Evolutionary conservation across 2,329 filamentous ascomycete genomes (phyloP).

Genomic region (Neonectria faginata): DNA sequence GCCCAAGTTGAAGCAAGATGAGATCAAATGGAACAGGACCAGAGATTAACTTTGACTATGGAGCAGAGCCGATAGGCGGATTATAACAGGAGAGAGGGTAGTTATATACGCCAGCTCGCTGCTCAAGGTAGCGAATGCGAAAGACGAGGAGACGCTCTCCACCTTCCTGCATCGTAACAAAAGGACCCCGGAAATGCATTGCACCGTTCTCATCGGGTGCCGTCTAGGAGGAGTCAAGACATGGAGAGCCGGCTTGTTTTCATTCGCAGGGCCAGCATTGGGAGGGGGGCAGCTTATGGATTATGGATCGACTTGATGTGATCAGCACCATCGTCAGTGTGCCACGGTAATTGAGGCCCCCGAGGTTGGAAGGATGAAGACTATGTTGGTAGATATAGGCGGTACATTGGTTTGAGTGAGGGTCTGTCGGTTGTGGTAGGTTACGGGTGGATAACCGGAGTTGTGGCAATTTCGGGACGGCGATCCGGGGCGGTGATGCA

Average conservation of each 20-base stretch:
- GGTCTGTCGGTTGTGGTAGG: neutral
- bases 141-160: neutral
- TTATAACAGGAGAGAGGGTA: neutral
- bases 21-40: neutral
- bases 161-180: slow-evolving; percentile 8
- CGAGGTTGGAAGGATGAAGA: neutral
- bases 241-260: slow-evolving; percentile 6
- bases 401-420: neutral
- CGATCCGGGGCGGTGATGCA: slow-evolving; percentile 14
- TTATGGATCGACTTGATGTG: slow-evolving; percentile 13
- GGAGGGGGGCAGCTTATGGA: slow-evolving; percentile 14
- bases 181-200: slow-evolving; percentile 10
- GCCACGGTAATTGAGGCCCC: neutral
- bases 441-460: slow-evolving; percentile 22
- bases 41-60: neutral
- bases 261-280: slow-evolving; percentile 15
- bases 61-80: neutral
- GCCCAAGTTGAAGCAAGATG: neutral
- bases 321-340: slow-evolving; percentile 7
- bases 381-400: neutral
- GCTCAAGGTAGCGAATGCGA: neutral
- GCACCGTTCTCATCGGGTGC: slow-evolving; percentile 12
- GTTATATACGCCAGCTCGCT: neutral
- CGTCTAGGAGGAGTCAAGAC: neutral
- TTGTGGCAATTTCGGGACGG: slow-evolving; percentile 25